Evolutionary conservation across 169 alveolate species (phyloP).

Genomic region (Eimeria necatrix): DNA sequence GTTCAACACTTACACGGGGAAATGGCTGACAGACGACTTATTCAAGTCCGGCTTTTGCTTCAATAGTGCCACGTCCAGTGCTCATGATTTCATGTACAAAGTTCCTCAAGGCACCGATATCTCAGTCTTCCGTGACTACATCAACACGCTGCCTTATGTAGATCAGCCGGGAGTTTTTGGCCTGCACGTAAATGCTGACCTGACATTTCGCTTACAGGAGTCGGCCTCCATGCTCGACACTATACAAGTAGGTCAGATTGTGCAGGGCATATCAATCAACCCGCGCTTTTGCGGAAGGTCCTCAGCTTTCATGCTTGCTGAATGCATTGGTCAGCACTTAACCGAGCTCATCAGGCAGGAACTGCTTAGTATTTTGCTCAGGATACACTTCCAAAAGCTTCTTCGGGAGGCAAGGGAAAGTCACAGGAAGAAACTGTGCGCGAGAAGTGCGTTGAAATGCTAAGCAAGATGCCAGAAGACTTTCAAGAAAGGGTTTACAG

Average conservation of each 20-base stretch:
- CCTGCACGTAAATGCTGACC: conserved; percentile 96
- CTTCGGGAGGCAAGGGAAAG: conserved; percentile 95
- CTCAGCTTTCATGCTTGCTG: neutral
- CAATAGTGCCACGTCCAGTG: conserved; percentile 81
- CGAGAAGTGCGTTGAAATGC: conserved; percentile 93
- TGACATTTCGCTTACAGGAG: conserved; percentile 96
- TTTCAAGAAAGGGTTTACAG: conserved; percentile 92
- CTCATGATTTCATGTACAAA: conserved; percentile 89
- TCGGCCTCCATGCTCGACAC: conserved; percentile 94
- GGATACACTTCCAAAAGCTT: conserved; percentile 97
- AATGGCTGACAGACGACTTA: conserved; percentile 86
- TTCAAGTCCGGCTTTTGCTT: conserved; percentile 83
- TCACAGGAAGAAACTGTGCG: conserved; percentile 96
- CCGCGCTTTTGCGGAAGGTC: neutral
- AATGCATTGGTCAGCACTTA: neutral
- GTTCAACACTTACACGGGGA: conserved; percentile 95
- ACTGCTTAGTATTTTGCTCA: neutral
- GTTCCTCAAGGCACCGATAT: conserved; percentile 94
- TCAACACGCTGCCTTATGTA: conserved; percentile 93
- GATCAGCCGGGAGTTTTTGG: conserved; percentile 96
- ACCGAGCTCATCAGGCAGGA: neutral
- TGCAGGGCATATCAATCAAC: neutral
- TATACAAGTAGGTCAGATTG: conserved; percentile 83
- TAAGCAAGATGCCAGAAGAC: conserved; percentile 94
- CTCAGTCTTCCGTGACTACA: conserved; percentile 91